Conservation (phyloP, 768 basidiomycete genomes). For the Russula lepida region DNA sequence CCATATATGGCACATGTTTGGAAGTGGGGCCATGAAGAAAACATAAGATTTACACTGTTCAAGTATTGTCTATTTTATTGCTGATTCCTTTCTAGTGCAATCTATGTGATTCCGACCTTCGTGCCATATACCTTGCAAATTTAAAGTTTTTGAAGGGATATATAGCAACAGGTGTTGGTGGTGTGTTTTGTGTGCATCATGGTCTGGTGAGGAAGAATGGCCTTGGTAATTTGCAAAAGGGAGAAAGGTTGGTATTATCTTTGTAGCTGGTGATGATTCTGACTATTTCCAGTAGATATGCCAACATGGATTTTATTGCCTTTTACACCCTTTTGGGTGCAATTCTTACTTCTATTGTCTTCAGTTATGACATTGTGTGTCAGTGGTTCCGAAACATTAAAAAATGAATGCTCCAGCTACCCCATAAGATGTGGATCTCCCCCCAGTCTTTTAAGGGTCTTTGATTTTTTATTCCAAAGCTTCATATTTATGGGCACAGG, state of each 20-base stretch:
- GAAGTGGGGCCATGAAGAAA: neutral
- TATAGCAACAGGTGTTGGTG: neutral
- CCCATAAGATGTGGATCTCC: neutral
- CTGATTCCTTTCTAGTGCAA: neutral
- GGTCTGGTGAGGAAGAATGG: neutral
- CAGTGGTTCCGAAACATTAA: neutral
- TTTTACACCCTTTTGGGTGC: neutral
- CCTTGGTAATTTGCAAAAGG: neutral
- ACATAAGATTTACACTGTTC: neutral
- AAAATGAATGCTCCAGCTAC: neutral
- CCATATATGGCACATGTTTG: neutral
- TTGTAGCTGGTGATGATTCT: neutral
- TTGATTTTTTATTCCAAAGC: neutral
- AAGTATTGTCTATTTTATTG: neutral
- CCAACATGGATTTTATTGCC: neutral
- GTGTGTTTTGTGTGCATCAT: neutral
- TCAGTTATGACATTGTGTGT: neutral
- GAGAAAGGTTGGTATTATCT: neutral
- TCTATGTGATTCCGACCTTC: neutral
- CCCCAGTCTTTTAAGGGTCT: too few species aligned
- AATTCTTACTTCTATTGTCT: neutral
- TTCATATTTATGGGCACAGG: neutral
- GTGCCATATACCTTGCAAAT: neutral
- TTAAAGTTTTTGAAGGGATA: neutral
- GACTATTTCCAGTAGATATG: neutral